Conservation (phyloP, 345 rosid genomes). For the Gossypium herbaceum region DNA sequence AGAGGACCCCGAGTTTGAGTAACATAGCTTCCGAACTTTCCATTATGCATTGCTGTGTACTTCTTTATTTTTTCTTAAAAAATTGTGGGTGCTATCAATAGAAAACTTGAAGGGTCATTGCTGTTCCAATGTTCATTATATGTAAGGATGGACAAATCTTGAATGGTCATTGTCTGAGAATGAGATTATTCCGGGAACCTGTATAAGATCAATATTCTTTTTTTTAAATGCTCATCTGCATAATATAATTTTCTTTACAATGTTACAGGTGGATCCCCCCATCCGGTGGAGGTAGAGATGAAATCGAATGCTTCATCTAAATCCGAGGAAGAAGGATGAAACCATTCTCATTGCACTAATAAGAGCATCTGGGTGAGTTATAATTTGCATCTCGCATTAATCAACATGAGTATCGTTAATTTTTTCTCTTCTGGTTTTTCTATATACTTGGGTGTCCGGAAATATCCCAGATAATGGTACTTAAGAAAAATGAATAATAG, state of each 20-base stretch:
- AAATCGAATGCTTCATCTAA: conserved; percentile 27
- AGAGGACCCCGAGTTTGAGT: too few species aligned
- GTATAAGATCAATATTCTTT: not conserved
- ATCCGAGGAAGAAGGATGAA: conserved; percentile 58
- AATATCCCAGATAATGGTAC: not conserved
- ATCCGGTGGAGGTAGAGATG: conserved; percentile 29
- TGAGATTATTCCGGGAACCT: not conserved
- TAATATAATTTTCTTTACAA: not conserved
- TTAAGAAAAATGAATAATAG: not conserved
- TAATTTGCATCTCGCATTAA: not conserved
- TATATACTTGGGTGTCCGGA: not conserved
- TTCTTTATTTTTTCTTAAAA: too few species aligned
- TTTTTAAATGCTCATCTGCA: not conserved
- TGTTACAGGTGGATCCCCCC: conserved; percentile 40
- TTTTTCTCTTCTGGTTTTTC: not conserved
- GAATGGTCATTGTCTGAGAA: not conserved
- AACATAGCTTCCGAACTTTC: too few species aligned
- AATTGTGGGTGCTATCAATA: too few species aligned
- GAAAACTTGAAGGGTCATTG: too few species aligned
- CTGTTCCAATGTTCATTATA: too few species aligned
- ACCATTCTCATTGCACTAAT: not conserved
- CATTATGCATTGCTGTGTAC: too few species aligned
- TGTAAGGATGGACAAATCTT: too few species aligned
- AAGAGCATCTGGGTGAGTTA: conserved; percentile 29
- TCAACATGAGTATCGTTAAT: not conserved